Evolutionary conservation across 495 filamentous ascomycete species (phyloP), one percentile per base, ranked within the genome.

Genomic region (Hypoxylon intermedium): DNA sequence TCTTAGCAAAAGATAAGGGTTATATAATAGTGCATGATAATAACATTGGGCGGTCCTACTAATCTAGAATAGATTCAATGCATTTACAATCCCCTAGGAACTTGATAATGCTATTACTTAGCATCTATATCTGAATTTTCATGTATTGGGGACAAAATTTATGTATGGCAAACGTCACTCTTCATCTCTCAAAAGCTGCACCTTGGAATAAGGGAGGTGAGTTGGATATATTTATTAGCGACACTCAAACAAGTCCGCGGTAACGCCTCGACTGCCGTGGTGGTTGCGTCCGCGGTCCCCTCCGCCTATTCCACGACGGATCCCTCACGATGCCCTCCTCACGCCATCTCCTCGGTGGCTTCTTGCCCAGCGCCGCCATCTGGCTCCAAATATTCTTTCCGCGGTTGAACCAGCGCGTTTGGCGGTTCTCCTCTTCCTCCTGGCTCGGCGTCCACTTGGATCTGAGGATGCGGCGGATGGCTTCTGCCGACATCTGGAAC

Each of bases 401-500:
- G 40, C 94, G 82, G 24, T 82, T 87, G 59, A 87, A 84, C 94
- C 94, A 98, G 50, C 90, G 77, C 57, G 76, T 64, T 63, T 85
- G 79, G 44, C 91, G 82, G 5, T 85, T 76, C 9, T 70, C 46
- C 56, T 81, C 78, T 64, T 92, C 87, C 7, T 86, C 82, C 6
- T 82, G 75, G 9, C 73, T 81, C 1, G 92, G 89, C 54, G 69
- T 76, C 94, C 94, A 98, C 56, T 89, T 93, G 69, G 84, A 87
- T 71, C 84, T 91, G 65, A 98, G 72, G 24, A 98, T 94, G 16
- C 94, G 79, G 7, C 92, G 83, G 49, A 98, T 91, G 5, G 86
- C 89, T 63, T 98, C 94, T 1, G 90, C 82, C 1, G 91, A 93
- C 4, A 96, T 79, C 72, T 91, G 77, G 75, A 98, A 98, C 52